Conservation (phyloP, 306 rosid species). For the Inga oerstediana region DNA sequence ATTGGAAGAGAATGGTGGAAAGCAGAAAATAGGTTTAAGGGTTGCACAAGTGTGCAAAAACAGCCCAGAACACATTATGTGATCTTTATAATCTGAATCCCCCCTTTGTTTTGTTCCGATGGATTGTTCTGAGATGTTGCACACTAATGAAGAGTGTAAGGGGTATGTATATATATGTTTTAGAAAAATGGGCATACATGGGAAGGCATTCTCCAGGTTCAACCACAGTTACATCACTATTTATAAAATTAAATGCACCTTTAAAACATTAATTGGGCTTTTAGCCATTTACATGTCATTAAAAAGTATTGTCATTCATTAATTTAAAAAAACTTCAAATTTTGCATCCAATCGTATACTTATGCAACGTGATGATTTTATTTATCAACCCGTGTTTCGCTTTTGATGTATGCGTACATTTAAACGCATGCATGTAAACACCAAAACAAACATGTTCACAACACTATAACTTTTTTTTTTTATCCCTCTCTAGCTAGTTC, state of each 20-base stretch:
- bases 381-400: too few relatives aligned
- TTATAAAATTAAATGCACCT: background rate
- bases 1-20: background rate
- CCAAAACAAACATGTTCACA: background rate
- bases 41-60: background rate
- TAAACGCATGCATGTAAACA: background rate
- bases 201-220: background rate
- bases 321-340: too few relatives aligned
- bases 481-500: too few relatives aligned
- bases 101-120: background rate
- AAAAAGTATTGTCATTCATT: too few relatives aligned
- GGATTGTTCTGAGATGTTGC: background rate
- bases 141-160: background rate
- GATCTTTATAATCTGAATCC: background rate
- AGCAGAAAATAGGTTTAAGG: background rate
- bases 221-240: background rate
- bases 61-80: constrained; percentile 11
- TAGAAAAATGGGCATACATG: background rate
- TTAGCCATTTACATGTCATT: background rate
- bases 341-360: background rate
- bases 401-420: too few relatives aligned
- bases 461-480: too few relatives aligned
- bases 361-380: background rate
- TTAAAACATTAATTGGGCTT: background rate
- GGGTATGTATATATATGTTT: background rate